phyloP scores from a whole-genome alignment of 805 yeast genomes.

The Candida pini region DNA sequence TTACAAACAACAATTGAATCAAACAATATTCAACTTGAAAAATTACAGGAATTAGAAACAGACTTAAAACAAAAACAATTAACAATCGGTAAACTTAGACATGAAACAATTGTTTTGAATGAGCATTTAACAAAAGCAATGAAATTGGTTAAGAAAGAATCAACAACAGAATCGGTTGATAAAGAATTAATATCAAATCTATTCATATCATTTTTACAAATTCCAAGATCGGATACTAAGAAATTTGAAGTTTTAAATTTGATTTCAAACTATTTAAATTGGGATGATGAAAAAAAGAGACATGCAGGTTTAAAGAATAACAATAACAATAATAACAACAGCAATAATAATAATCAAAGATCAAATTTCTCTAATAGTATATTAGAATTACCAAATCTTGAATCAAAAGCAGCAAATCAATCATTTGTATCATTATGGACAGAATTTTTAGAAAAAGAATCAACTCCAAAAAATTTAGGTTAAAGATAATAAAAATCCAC shows the following conservation, averaged over 20 bases:
- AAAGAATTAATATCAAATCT: conserved; percentile 84
- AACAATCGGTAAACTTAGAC: conserved; percentile 84
- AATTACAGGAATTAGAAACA: conserved; percentile 36
- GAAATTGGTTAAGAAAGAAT: conserved; percentile 72
- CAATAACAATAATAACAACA: too few relatives aligned
- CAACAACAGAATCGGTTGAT: conserved; percentile 74
- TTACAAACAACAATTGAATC: conserved; percentile 7
- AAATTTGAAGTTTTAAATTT: conserved; percentile 88
- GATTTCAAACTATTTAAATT: conserved; percentile 73
- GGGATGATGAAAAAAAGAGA: conserved; percentile 78
- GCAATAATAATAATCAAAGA: too few relatives aligned
- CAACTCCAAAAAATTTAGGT: conserved; percentile 28
- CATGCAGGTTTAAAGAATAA: conserved; percentile 78
- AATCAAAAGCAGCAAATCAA: conserved; percentile 23
- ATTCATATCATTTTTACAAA: conserved; percentile 73
- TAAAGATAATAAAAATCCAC: neutral
- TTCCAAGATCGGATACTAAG: conserved; percentile 91
- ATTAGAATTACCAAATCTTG: conserved; percentile 18
- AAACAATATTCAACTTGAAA: conserved; percentile 18
- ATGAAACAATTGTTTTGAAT: conserved; percentile 87
- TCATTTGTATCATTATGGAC: conserved; percentile 73
- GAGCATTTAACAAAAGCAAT: conserved; percentile 95
- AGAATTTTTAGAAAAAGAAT: conserved; percentile 70
- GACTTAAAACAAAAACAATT: conserved; percentile 68
- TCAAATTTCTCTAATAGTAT: conserved; percentile 32